Evolutionary conservation across 164 flowering plant genomes (phyloP).

Genomic region (Liriodendron chinense): DNA sequence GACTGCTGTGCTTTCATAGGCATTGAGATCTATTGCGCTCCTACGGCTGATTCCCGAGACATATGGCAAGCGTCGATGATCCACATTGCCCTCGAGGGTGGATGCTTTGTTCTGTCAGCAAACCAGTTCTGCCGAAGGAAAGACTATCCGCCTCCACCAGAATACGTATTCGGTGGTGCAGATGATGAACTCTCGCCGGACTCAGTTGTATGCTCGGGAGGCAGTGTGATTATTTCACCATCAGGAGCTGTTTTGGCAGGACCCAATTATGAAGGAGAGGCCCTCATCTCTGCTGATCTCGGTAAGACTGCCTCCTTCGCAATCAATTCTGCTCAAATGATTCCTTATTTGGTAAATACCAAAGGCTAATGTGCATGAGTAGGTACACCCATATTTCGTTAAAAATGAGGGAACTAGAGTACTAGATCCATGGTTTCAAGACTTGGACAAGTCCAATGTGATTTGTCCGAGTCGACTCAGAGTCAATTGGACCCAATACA

Average conservation of each 20-base stretch:
- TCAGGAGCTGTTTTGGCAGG: conserved; percentile 63
- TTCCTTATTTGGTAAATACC: too few relatives aligned
- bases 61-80: conserved; percentile 82
- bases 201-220: conserved; percentile 78
- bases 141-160: conserved; percentile 84
- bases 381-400: too few relatives aligned
- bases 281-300: conserved; percentile 53
- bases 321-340: neutral
- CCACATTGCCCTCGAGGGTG: conserved; percentile 89
- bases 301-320: conserved; percentile 15
- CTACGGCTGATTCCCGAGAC: conserved; percentile 82
- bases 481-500: too few relatives aligned
- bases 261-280: conserved; percentile 67
- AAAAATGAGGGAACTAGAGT: too few relatives aligned
- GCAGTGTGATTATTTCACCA: conserved; percentile 76
- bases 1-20: conserved; percentile 34
- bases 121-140: conserved; percentile 82
- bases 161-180: conserved; percentile 43
- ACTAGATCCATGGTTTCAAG: too few relatives aligned
- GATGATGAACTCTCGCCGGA: conserved; percentile 63
- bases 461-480: neutral
- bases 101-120: conserved; percentile 84
- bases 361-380: too few relatives aligned
- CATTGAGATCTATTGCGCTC: conserved; percentile 93
- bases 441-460: too few relatives aligned